These are phyloP conservation scores for Pythium phragmiticola DNA, from an alignment of 352 stramenopile genomes.

Conservation along the genomic window DNA sequence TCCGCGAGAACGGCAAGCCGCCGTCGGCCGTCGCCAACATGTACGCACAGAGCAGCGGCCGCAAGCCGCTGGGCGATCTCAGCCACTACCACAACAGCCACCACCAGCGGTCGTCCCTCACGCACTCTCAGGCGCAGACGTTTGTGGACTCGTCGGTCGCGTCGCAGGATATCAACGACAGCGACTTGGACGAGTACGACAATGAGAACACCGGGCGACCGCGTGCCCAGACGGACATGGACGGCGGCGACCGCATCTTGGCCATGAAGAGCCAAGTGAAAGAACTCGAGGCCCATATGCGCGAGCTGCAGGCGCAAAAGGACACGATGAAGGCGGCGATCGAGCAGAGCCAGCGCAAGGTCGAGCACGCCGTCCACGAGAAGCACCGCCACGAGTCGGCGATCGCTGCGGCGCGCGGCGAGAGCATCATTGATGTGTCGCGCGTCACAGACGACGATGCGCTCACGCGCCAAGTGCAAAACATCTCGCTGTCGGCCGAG, in stretches of 20 bases:
- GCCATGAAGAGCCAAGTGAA: slow-evolving; percentile 70
- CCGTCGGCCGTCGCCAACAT: slow-evolving; percentile 77
- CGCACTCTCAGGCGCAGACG: slow-evolving; percentile 22
- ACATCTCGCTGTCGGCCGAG: slow-evolving; percentile 32
- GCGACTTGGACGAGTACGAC: slow-evolving; percentile 29
- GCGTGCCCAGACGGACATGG: slow-evolving; percentile 64
- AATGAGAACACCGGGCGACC: slow-evolving; percentile 26
- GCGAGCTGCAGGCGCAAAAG: slow-evolving; percentile 61
- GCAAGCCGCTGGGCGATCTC: slow-evolving; percentile 20
- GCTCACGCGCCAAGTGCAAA: slow-evolving; percentile 38
- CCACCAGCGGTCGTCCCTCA: slow-evolving; percentile 21
- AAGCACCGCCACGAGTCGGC: slow-evolving; percentile 35
- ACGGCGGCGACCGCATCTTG: slow-evolving; percentile 47
- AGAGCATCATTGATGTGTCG: slow-evolving; percentile 67
- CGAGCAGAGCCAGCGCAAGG: slow-evolving; percentile 42
- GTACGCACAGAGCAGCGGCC: slow-evolving; percentile 28
- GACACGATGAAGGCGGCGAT: slow-evolving; percentile 53
- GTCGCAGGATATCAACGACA: slow-evolving; percentile 30
- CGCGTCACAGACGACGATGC: slow-evolving; percentile 51
- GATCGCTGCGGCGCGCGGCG: slow-evolving; percentile 44
- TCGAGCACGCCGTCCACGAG: slow-evolving; percentile 39
- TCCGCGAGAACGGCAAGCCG: slow-evolving; percentile 68
- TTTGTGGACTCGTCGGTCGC: slow-evolving; percentile 20
- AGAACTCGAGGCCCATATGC: slow-evolving; percentile 64
- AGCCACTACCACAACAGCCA: slow-evolving; percentile 5